Conservation (phyloP, 805 yeast genomes). For the Sugiyamaella chiloensis region DNA sequence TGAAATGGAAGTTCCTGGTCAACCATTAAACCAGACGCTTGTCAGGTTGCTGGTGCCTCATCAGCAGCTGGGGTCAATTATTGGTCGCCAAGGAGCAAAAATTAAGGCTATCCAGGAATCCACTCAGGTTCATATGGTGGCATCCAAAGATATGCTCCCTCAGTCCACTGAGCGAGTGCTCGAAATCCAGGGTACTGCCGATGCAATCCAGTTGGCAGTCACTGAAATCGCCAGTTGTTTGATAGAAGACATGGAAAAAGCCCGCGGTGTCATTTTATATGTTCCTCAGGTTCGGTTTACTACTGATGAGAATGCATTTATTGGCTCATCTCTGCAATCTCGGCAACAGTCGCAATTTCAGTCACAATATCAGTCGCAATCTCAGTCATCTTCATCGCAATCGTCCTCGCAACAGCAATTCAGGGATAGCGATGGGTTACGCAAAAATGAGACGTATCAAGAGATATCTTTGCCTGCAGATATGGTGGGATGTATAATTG, state of each 20-base stretch:
- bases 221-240: conserved; percentile 65
- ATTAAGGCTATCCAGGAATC: conserved; percentile 74
- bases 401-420: not conserved
- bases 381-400: not conserved
- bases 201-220: conserved; percentile 54
- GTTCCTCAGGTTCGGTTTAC: conserved; percentile 10
- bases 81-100: conserved; percentile 78
- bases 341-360: not conserved
- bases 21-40: conserved; percentile 48
- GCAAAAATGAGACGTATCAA: conserved; percentile 42
- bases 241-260: conserved; percentile 68
- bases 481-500: conserved; percentile 86
- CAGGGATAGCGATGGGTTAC: conserved; percentile 9
- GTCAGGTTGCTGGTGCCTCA: conserved; percentile 76
- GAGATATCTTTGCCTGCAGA: conserved; percentile 59
- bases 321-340: not conserved
- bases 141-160: conserved; percentile 77
- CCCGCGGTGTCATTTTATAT: conserved; percentile 61
- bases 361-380: not conserved
- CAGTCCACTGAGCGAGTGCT: conserved; percentile 82
- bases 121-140: conserved; percentile 74
- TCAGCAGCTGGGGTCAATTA: conserved; percentile 82
- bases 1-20: conserved; percentile 41
- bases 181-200: conserved; percentile 79
- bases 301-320: not conserved